Evolutionary conservation across 495 filamentous ascomycete species (phyloP).

Genomic region (Penicillium paradoxum): DNA sequence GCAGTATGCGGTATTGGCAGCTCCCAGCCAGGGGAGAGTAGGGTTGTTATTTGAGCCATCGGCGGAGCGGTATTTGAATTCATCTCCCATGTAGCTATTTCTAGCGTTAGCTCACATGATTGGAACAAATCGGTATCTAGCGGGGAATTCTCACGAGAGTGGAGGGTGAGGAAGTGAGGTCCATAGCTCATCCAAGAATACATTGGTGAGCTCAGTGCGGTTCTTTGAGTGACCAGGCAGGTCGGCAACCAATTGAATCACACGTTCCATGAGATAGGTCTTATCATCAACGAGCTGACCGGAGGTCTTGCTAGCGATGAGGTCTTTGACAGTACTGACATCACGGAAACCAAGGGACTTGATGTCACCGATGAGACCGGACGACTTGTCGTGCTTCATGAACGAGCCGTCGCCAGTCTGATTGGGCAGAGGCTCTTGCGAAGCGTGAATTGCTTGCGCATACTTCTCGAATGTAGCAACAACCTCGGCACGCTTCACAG

Average conservation of each 20-base stretch:
- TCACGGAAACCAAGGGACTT: conserved; percentile 57
- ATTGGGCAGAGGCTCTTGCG: conserved; percentile 59
- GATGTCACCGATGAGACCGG: conserved; percentile 59
- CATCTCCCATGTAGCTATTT: conserved; percentile 56
- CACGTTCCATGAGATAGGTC: conserved; percentile 73
- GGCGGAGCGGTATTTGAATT: conserved; percentile 62
- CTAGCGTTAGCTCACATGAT: conserved; percentile 5
- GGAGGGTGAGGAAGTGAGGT: conserved; percentile 51
- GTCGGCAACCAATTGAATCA: conserved; percentile 68
- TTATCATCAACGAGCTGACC: conserved; percentile 67
- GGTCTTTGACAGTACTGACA: conserved; percentile 48
- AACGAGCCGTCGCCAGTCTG: conserved; percentile 60
- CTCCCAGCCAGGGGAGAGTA: conserved; percentile 50
- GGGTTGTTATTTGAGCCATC: conserved; percentile 69
- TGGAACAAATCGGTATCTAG: not conserved
- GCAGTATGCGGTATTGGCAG: conserved; percentile 52
- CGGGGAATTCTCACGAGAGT: conserved; percentile 37
- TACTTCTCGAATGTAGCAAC: conserved; percentile 54
- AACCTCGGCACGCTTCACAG: conserved; percentile 37
- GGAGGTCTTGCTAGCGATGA: conserved; percentile 47
- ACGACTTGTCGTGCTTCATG: conserved; percentile 46
- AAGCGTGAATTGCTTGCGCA: conserved; percentile 60
- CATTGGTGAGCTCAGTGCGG: conserved; percentile 60
- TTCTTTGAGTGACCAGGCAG: conserved; percentile 59
- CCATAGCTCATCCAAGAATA: conserved; percentile 69